Percentiles rank a stretch among this genome's conserved stretches.
phyloP scores from a whole-genome alignment of 129 eudicot genomes.

The Flaveria ramosissima region DNA sequence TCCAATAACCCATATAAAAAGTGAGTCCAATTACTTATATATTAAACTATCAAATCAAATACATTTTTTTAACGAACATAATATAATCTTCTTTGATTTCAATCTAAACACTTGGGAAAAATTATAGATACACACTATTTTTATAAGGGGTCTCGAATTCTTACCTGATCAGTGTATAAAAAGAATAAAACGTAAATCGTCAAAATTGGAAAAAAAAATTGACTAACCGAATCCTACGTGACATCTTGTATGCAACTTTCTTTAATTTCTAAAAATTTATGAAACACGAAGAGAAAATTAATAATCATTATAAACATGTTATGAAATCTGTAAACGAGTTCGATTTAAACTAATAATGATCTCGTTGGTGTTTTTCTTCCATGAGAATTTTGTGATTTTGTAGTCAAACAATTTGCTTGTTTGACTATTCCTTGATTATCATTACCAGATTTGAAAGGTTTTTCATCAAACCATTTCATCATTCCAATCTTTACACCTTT shows the following conservation, averaged over 20 bases:
- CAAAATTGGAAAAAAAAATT: background rate
- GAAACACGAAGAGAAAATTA: background rate
- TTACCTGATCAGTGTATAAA: background rate
- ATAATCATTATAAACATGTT: background rate
- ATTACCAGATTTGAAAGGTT: constrained; percentile 37
- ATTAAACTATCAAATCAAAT: too few species aligned
- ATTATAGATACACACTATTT: background rate
- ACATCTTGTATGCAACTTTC: background rate
- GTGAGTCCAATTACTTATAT: too few species aligned
- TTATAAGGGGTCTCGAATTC: background rate
- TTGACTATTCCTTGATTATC: constrained; percentile 22
- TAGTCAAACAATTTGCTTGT: constrained; percentile 26
- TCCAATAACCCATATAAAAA: too few species aligned
- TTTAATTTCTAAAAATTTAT: background rate
- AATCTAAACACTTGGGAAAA: background rate
- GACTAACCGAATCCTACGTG: constrained; percentile 17
- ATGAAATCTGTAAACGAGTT: background rate
- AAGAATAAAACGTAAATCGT: background rate
- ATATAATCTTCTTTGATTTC: too few species aligned
- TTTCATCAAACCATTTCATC: constrained; percentile 63
- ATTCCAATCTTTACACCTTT: constrained; percentile 60
- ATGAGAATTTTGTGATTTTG: constrained; percentile 28
- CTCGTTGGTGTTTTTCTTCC: constrained; percentile 53
- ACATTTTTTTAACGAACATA: too few species aligned
- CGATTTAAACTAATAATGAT: constrained; percentile 39